Evolutionary conservation across 1,284 basidiomycete species (phyloP).

Genomic region (Melanopsichium pennsylvanicum): DNA sequence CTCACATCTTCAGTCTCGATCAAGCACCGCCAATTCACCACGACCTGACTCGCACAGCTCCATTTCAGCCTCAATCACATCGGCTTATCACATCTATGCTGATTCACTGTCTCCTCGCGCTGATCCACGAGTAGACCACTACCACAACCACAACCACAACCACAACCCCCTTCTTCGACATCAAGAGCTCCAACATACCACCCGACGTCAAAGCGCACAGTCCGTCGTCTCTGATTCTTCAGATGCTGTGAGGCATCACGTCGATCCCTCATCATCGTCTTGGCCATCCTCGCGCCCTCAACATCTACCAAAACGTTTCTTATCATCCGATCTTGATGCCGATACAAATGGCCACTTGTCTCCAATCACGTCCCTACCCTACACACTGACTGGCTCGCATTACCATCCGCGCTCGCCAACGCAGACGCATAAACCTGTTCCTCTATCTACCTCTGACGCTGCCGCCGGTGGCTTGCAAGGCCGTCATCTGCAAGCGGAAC

Average conservation of each 20-base stretch:
- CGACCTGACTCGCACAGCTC: too few species aligned
- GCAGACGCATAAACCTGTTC: not conserved
- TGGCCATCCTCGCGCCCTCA: not conserved
- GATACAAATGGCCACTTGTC: not conserved
- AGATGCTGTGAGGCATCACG: not conserved
- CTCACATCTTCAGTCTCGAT: not conserved
- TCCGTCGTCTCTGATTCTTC: not conserved
- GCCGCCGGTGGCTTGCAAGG: not conserved
- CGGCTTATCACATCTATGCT: not conserved
- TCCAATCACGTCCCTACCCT: not conserved
- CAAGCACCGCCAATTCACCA: too few species aligned
- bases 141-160: not conserved
- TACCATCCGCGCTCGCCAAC: not conserved
- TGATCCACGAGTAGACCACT: conserved; percentile 1
- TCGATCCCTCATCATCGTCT: not conserved
- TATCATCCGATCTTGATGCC: conserved; percentile 2
- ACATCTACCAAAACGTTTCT: conserved; percentile 1
- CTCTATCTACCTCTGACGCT: not conserved
- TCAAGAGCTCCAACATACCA: not conserved
- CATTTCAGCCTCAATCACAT: too few species aligned
- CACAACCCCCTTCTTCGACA: not conserved
- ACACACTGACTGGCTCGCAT: not conserved
- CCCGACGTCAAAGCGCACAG: conserved; percentile 2
- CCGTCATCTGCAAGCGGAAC: not conserved
- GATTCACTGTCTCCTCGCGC: not conserved